These are phyloP conservation scores for Croton setiger DNA, from an alignment of 441 rosid genomes.

Conservation along the genomic window DNA sequence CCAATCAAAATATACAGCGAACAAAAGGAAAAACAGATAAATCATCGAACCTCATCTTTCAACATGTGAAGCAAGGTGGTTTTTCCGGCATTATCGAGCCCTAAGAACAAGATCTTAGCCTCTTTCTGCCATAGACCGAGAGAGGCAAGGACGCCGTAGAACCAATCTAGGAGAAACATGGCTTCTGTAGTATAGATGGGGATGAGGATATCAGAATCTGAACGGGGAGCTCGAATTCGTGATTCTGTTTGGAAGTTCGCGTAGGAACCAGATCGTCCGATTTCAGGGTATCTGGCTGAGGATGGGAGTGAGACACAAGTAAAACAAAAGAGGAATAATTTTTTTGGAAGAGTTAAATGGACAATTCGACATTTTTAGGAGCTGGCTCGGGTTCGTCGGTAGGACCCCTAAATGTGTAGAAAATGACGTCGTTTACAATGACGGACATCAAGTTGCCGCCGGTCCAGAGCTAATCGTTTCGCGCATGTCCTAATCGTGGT, in stretches of 20 bases:
- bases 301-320: neutral
- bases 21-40: neutral
- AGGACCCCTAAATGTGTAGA: neutral
- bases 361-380: conserved; percentile 5
- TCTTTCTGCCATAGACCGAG: conserved; percentile 80
- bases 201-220: conserved; percentile 1
- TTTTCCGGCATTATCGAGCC: conserved; percentile 83
- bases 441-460: neutral
- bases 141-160: conserved; percentile 66
- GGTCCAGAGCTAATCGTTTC: neutral
- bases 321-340: neutral
- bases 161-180: conserved; percentile 82
- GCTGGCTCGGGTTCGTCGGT: conserved; percentile 10
- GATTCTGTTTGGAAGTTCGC: neutral
- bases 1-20: neutral
- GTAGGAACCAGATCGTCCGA: conserved; percentile 21
- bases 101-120: conserved; percentile 82
- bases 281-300: conserved; percentile 3
- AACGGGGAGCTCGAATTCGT: neutral
- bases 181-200: neutral
- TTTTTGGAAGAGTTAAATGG: neutral
- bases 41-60: conserved; percentile 62
- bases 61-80: conserved; percentile 84
- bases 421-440: conserved; percentile 14
- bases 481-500: neutral